These are phyloP conservation scores for Tillandsia leiboldiana DNA, from an alignment of 176 grass and related monocot species.

Conservation along the genomic window DNA sequence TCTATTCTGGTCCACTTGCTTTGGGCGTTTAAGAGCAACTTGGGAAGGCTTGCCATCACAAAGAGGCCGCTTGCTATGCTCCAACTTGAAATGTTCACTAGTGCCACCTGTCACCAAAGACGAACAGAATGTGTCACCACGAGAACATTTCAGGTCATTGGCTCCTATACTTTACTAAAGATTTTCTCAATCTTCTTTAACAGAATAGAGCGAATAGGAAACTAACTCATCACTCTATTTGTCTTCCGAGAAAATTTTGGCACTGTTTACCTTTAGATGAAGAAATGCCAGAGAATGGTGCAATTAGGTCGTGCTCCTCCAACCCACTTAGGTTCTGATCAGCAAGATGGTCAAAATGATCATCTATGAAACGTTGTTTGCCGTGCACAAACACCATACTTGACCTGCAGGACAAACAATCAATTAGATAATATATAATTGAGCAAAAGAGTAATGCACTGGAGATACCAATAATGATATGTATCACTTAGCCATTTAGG, in stretches of 20 bases:
- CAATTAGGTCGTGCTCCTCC: conserved; percentile 14
- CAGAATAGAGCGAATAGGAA: conserved; percentile 23
- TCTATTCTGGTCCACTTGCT: conserved; percentile 34
- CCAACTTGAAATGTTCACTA: conserved; percentile 16
- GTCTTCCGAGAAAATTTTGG: background rate
- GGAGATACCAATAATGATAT: too few relatives aligned
- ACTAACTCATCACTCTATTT: conserved; percentile 15
- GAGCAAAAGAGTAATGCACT: too few relatives aligned
- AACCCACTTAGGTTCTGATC: conserved; percentile 30
- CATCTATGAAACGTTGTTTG: conserved; percentile 18
- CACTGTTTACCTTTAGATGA: conserved; percentile 28
- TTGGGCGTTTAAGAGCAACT: conserved; percentile 48
- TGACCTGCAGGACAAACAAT: conserved; percentile 35
- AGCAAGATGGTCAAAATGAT: conserved; percentile 33
- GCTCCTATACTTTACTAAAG: conserved; percentile 27
- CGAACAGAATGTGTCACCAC: conserved; percentile 16
- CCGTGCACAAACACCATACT: conserved; percentile 51
- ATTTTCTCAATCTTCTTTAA: conserved; percentile 30
- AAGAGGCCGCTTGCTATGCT: conserved; percentile 44
- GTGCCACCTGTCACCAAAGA: conserved; percentile 5
- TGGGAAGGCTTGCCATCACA: conserved; percentile 43
- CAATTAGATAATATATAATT: background rate
- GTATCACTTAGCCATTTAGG: too few relatives aligned
- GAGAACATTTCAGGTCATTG: conserved; percentile 18
- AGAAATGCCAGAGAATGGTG: conserved; percentile 25